Percentiles rank a stretch among this genome's conserved stretches.
phyloP scores from a whole-genome alignment of 768 basidiomycete species.

The Boletus insuetus region DNA sequence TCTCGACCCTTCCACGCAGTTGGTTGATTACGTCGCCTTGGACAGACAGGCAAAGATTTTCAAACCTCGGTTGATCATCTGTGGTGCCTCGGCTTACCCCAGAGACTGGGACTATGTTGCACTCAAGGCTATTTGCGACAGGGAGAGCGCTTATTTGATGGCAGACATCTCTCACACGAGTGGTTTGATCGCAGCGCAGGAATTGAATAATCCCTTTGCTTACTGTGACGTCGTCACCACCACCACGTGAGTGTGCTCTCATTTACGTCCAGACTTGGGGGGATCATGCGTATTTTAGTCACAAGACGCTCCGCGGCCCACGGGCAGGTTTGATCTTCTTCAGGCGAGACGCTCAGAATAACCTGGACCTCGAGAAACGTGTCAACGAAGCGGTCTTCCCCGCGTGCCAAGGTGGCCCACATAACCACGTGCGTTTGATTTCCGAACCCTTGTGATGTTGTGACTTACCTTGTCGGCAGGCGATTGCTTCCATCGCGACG shows the following conservation, averaged over 20 bases:
- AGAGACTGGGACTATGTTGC: constrained; percentile 95
- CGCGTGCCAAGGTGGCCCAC: constrained; percentile 98
- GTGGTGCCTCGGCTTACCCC: constrained; percentile 98
- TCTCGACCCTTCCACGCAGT: constrained; percentile 75
- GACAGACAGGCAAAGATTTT: constrained; percentile 87
- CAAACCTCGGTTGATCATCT: constrained; percentile 94
- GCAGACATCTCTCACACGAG: constrained; percentile 98
- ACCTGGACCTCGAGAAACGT: constrained; percentile 89
- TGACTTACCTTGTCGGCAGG: constrained; percentile 42
- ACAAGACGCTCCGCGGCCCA: constrained; percentile 98
- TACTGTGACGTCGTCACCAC: constrained; percentile 98
- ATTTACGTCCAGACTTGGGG: background rate
- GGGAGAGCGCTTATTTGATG: constrained; percentile 91
- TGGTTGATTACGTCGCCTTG: constrained; percentile 85
- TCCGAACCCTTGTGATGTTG: background rate
- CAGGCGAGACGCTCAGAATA: constrained; percentile 82
- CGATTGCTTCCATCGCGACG: constrained; percentile 93
- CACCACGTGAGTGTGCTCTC: constrained; percentile 67
- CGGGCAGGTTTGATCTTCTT: constrained; percentile 99
- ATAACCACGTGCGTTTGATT: constrained; percentile 77
- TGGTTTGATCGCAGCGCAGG: constrained; percentile 89
- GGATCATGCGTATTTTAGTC: constrained; percentile 40
- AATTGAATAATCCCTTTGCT: constrained; percentile 89
- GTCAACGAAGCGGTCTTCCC: constrained; percentile 99
- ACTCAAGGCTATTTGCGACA: constrained; percentile 77